These are phyloP conservation scores for Myxozyma sirexii DNA, from an alignment of 805 yeast species.

Conservation along the genomic window DNA sequence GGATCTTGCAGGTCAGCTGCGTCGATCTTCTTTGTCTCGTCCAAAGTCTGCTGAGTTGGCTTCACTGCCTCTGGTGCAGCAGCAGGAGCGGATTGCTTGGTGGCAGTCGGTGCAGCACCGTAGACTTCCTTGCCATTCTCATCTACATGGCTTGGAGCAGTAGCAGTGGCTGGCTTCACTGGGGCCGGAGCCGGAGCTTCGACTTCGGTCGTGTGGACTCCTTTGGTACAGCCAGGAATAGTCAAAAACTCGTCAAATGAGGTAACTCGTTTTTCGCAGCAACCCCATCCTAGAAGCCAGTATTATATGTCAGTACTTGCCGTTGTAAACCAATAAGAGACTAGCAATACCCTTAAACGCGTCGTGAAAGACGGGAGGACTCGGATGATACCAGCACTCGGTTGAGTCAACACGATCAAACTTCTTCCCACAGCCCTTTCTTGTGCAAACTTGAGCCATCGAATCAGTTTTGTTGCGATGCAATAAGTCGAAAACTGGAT, in stretches of 20 bases:
- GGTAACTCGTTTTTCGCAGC: constrained; percentile 36
- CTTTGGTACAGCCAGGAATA: constrained; percentile 36
- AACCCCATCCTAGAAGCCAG: constrained; percentile 33
- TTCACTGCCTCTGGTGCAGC: constrained; percentile 10
- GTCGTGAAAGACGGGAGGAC: constrained; percentile 38
- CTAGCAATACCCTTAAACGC: constrained; percentile 33
- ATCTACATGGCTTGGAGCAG: constrained; percentile 23
- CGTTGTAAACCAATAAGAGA: not conserved
- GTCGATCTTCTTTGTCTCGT: constrained; percentile 20
- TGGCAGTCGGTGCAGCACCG: constrained; percentile 3
- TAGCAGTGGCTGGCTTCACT: constrained; percentile 2
- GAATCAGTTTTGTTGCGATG: too few species aligned
- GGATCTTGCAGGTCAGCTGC: constrained; percentile 31
- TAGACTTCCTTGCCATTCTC: constrained; percentile 30
- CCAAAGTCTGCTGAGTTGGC: constrained; percentile 20
- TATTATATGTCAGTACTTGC: not conserved
- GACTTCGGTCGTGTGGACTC: constrained; percentile 35
- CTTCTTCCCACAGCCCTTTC: constrained; percentile 27
- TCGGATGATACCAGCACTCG: constrained; percentile 36
- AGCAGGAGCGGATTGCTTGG: not conserved
- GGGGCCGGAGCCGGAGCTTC: constrained; percentile 14
- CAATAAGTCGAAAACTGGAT: not conserved
- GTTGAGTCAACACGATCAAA: constrained; percentile 26
- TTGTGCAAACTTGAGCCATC: constrained; percentile 30
- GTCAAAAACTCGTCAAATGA: constrained; percentile 37